Evolutionary conservation across 2,329 filamentous ascomycete genomes (phyloP).

Genomic region (Stemphylium lycopersici): DNA sequence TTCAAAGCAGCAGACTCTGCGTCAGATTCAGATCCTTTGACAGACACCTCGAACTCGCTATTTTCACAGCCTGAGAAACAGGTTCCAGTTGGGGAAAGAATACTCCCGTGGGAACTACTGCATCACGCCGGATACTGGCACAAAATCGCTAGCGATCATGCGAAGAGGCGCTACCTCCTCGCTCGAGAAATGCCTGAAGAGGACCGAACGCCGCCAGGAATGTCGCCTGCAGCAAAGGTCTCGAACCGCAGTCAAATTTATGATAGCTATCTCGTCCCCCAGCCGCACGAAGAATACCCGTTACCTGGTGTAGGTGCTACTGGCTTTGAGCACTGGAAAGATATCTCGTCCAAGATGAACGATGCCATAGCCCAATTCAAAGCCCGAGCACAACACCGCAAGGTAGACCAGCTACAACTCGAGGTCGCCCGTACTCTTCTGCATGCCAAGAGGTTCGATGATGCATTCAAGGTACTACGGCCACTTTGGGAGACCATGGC

Average conservation of each 20-base stretch:
- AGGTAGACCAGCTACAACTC: constrained; percentile 61
- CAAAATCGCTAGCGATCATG: constrained; percentile 59
- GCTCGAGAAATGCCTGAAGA: constrained; percentile 65
- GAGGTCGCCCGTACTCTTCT: constrained; percentile 63
- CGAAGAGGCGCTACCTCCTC: constrained; percentile 56
- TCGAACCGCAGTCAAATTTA: constrained; percentile 61
- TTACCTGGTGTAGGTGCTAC: constrained; percentile 46
- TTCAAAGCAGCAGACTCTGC: constrained; percentile 44
- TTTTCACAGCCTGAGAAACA: constrained; percentile 60
- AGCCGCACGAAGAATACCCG: constrained; percentile 62
- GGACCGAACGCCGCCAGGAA: constrained; percentile 61
- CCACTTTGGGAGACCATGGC: constrained; percentile 62
- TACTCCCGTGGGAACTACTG: constrained; percentile 64
- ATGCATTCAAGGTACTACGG: constrained; percentile 59
- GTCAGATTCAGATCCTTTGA: constrained; percentile 33
- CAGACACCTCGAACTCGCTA: constrained; percentile 43
- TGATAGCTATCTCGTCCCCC: constrained; percentile 66
- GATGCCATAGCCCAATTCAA: constrained; percentile 59
- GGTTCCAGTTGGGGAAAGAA: constrained; percentile 54
- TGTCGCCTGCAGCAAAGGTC: constrained; percentile 62
- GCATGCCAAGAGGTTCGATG: constrained; percentile 55
- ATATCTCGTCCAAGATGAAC: constrained; percentile 58
- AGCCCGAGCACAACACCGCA: constrained; percentile 59
- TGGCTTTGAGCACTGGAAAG: constrained; percentile 59
- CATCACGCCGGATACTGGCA: constrained; percentile 70